phyloP scores from a whole-genome alignment of 2,329 filamentous ascomycete species.

The Acephala macrosclerotiorum region DNA sequence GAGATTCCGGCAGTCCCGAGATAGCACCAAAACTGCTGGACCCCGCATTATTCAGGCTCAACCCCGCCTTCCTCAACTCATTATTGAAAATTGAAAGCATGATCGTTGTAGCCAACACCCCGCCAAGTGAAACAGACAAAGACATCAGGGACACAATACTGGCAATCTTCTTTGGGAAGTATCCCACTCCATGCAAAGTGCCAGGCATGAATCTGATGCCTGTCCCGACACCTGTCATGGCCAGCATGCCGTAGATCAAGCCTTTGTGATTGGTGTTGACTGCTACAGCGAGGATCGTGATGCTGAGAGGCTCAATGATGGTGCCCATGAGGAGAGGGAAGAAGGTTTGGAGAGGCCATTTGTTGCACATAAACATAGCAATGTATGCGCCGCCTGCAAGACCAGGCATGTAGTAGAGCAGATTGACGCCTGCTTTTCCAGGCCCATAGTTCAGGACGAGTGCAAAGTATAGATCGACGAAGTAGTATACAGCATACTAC shows the following conservation, averaged over 20 bases:
- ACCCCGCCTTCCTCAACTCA: conserved; percentile 30
- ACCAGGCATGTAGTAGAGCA: conserved; percentile 71
- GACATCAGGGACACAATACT: conserved; percentile 66
- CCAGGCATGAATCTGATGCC: conserved; percentile 70
- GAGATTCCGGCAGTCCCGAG: conserved; percentile 42
- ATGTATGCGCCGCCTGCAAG: conserved; percentile 64
- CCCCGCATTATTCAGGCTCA: conserved; percentile 29
- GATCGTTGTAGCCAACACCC: conserved; percentile 69
- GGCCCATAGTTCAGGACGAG: conserved; percentile 61
- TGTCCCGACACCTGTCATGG: conserved; percentile 66
- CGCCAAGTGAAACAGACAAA: conserved; percentile 68
- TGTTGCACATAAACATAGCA: conserved; percentile 66
- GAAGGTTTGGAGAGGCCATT: conserved; percentile 68
- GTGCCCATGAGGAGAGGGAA: conserved; percentile 63
- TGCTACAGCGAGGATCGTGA: conserved; percentile 65
- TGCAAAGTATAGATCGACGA: conserved; percentile 73
- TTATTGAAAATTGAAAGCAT: conserved; percentile 77
- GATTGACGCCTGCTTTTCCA: conserved; percentile 60
- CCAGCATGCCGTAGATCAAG: conserved; percentile 71
- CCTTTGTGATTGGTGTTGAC: conserved; percentile 55
- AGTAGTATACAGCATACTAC: conserved; percentile 70
- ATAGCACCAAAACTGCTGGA: conserved; percentile 48
- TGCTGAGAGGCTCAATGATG: conserved; percentile 62
- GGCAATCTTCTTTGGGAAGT: conserved; percentile 64
- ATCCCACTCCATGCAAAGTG: conserved; percentile 66